Evolutionary conservation across 2,329 filamentous ascomycete genomes (phyloP), one percentile per base, ranked within the genome.

Genomic region (Clonostachys sp.): DNA sequence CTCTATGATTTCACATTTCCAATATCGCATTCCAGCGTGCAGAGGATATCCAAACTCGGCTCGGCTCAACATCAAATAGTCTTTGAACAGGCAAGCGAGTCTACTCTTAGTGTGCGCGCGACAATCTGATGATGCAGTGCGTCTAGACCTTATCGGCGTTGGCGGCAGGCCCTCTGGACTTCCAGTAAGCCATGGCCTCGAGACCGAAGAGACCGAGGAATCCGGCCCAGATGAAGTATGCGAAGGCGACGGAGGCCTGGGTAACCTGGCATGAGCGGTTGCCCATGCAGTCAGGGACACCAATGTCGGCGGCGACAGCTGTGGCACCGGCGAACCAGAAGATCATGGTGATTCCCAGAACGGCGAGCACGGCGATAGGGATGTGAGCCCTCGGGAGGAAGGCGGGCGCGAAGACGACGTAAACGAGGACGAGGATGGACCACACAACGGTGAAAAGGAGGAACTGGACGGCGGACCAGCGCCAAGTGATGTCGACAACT

Each of bases 311-410:
- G 1, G 86, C 89, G 12, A 91, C 67, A 0, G 89, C 89, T 54
- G 95, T 84, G 57, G 90, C 87, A 6, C 89, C 90, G 1, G 86
- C 84, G 61, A 96, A 94, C 91, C 91, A 96, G 73, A 95, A 95
- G 48, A 95, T 75, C 69, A 86, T 84, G 12, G 89, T 94, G 20
- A 94, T 55, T 42, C 72, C 74, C 58, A 95, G 87, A 34, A 89
- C 73, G 2, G 59, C 83, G 16, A 91, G 71, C 13, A 90, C 79
- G 41, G 76, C 81, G 45, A 81, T 80, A 45, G 76, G 78, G 64
- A 89, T 81, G 57, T 84, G 83, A 12, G 82, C 57, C 20, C 71
- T 70, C 5, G 78, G 73, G 57, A 83, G 72, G 66, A 83, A 84
- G 42, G 79, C 70, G 2, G 88, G 87, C 4, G 83, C 73, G 45